Evolutionary conservation across 2,329 filamentous ascomycete genomes (phyloP), one percentile per base, ranked within the genome.

Genomic region (Talaromyces verruculosus): DNA sequence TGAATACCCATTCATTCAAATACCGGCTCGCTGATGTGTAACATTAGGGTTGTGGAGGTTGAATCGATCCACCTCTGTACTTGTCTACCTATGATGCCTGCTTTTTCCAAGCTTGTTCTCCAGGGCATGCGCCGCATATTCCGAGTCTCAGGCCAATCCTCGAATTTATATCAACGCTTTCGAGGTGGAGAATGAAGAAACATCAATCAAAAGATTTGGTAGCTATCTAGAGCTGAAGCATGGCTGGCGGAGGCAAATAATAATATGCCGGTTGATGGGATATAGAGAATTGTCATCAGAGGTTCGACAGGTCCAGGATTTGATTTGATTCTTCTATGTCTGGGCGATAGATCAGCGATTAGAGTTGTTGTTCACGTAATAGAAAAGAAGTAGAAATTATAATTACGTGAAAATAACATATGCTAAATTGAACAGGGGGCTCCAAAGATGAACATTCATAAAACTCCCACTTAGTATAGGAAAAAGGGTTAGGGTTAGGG

Each of bases 81-180:
- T 25, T 61, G 58, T 17, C 30, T 61, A n/a, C 58, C 58, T 25
- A 11, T 41, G 11, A 61, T 61, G 39, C 58, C 58, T 1, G n/a
- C 11, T n/a, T 61, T 61, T 22, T 33, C 15, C 58, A 28, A 47
- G 35, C 35, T 61, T 15, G 19, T 61, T n/a, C 37, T 41, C 19
- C 33, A 17, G 17, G n/a, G 53, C 53, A 58, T 22, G 6, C 43
- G 4, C 41, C 41, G n/a, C 17, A 45, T 45, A 19, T 45, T 19
- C n/a, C 6, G 10, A 13, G 19, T 47, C n/a, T 11, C 11, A 3
- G 43, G 25, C n/a, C 43, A 47, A 47, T 6, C 19, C 43, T 47
- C 3, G 6, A 10, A 22, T 3, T 3, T 19, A 22, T 47, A 47
- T 47, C n/a, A 22, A 47, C 43, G 41, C 17, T 45, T 7, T 19